These are phyloP conservation scores for Prunus mongolica DNA, from an alignment of 306 rosid genomes.

Conservation along the genomic window DNA sequence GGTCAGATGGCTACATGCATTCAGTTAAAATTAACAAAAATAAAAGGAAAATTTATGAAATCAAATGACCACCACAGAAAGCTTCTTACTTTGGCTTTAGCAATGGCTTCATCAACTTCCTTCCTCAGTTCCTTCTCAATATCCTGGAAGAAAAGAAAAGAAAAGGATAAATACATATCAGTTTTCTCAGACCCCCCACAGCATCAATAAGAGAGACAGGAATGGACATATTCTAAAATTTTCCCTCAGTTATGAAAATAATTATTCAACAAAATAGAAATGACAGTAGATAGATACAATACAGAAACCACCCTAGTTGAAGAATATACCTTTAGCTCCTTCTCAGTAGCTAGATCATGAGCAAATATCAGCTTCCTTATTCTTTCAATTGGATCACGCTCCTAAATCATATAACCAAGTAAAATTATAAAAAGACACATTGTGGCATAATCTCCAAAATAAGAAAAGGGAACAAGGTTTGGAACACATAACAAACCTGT, in stretches of 20 bases:
- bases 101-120: slow-evolving; percentile 90
- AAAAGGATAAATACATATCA: background rate
- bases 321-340: slow-evolving; percentile 75
- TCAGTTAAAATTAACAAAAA: no score
- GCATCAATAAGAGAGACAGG: background rate
- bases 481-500: slow-evolving; percentile 51
- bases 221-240: background rate
- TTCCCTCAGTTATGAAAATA: background rate
- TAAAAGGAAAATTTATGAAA: background rate
- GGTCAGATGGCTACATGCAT: background rate
- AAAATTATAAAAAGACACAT: slow-evolving; percentile 5
- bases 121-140: slow-evolving; percentile 73
- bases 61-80: background rate
- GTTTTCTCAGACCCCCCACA: slow-evolving; percentile 5
- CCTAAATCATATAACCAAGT: slow-evolving; percentile 44
- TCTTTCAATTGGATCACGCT: slow-evolving; percentile 97
- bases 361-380: slow-evolving; percentile 70
- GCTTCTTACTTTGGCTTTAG: slow-evolving; percentile 78
- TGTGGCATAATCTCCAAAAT: background rate
- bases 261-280: background rate
- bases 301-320: background rate
- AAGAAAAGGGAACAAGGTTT: background rate
- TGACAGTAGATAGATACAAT: background rate
- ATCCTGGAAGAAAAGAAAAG: slow-evolving; percentile 46
- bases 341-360: slow-evolving; percentile 74